phyloP scores from a whole-genome alignment of 2,329 filamentous ascomycete genomes.

The Penicillium verrucosum region DNA sequence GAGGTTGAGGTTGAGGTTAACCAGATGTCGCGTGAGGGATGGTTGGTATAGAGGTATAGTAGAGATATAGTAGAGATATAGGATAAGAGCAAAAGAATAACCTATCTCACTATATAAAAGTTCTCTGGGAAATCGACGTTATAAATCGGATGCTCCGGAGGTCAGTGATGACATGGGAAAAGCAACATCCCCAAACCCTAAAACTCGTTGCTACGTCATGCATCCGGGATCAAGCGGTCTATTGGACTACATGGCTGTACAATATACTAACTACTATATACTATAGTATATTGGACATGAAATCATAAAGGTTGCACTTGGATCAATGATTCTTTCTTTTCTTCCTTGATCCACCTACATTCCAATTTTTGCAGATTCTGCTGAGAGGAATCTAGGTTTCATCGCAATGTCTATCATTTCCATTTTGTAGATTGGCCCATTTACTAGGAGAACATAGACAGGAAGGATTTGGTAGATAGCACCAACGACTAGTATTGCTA shows the following conservation, averaged over 20 bases:
- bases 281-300: not conserved
- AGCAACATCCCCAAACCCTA: slow-evolving; percentile 14
- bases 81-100: not conserved
- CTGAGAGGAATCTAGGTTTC: not conserved
- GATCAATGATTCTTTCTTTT: slow-evolving; percentile 10
- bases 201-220: slow-evolving; percentile 33
- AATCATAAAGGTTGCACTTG: slow-evolving; percentile 9
- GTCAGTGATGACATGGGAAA: slow-evolving; percentile 29
- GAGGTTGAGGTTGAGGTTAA: not conserved
- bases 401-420: slow-evolving; percentile 1
- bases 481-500: not conserved
- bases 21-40: slow-evolving; percentile 6
- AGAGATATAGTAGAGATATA: not conserved
- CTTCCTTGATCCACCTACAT: not conserved
- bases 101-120: not conserved
- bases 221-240: slow-evolving; percentile 19
- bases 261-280: not conserved
- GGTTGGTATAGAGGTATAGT: not conserved
- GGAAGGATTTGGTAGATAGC: not conserved
- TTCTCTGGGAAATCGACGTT: slow-evolving; percentile 15
- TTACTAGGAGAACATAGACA: not conserved
- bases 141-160: slow-evolving; percentile 32
- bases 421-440: not conserved
- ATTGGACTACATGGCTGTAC: not conserved
- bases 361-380: not conserved